Base-by-base conservation (phyloP, 2,329 filamentous ascomycete species). In the Aureobasidium sp. region DNA sequence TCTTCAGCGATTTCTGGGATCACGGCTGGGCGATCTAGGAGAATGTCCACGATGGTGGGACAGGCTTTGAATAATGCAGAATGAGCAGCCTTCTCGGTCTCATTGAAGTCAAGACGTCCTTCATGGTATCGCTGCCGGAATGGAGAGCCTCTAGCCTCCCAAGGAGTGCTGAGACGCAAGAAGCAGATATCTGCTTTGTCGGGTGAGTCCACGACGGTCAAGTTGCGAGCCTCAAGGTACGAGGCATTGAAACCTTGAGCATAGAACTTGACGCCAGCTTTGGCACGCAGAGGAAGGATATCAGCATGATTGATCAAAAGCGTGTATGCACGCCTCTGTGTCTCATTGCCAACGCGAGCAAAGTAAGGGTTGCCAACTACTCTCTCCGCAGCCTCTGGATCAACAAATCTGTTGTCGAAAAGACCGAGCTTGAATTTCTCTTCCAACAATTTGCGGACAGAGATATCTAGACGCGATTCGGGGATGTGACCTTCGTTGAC, bases 41-140 rank as follows among this genome's bases (percentile, higher is more conserved):
- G 23, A 3, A 58, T 47, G n/a, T 58, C 55, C n/a, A 47, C 55
- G 29, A 58, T 47, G 12, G 55, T 58, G 0, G 41, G 41, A 12
- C 55, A 58, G 13, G 55, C 6, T 1, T 46, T 47, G 20, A 58
- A 58, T 0, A 58, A 10, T 23, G 41, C 41, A 4, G 27, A 26
- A 5, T 58, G 55, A 1, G 32, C 26, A 13, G 42, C 55, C 2
- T 12, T 34, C 12, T 47, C n/a, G 1, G 55, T 37, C 1, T 13
- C 15, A 41, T 58, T 58, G 42, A 58, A 58, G 8, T 58, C 55
- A 3, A 58, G 42, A n/a, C 55, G 55, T 12, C 55, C 55, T 39
- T 58, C 55, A 8, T 57, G 55, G 32, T 58, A 58, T 15, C 32
- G 55, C 27, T 58, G 55, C 32, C 55, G 55, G 55, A 58, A 58